Evolutionary conservation across 306 rosid genomes (phyloP), one percentile per base, ranked within the genome.

Genomic region (Vachellia collinsii): DNA sequence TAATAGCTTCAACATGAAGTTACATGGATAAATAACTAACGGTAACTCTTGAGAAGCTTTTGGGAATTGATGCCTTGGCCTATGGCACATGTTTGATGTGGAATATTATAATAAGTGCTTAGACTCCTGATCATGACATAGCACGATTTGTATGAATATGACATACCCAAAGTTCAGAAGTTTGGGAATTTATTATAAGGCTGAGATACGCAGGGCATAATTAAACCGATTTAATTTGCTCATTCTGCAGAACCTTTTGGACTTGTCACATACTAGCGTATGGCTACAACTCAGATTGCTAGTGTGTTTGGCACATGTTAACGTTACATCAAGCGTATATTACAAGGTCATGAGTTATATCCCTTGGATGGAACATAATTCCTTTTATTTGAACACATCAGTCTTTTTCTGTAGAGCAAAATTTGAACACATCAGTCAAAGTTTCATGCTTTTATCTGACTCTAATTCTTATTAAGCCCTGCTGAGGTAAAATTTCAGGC

Each of bases 1-100:
- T 64, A 64, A 76, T 82, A 67, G 86, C 96, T 91, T 91, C 88
- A 82, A 77, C 76, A 86, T 86, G 83, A 91, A 91, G 95, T 68
- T 56, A 80, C 77, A 80, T 43, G 41, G 83, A 81, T 87, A 78
- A 56, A 75, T 76, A 53, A 2, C 75, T 46, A 75, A 44, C 64
- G 69, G 79, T 86, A 79, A 66, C 77, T 62, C 80, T 42, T 47
- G 17, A 34, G 72, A 83, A 68, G 80, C 83, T 82, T 79, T 75
- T 70, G 71, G 73, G 86, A 81, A 87, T 79, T 84, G 39, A 83
- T 88, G 78, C 89, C 78, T 83, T 46, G 70, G 63, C 84, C 85
- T 70, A 61, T 75, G 79, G 78, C 78, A 78, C 82, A 88, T 85
- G 84, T 74, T 85, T 67, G 86, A 74, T 75, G 56, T 66, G 73